Evolutionary conservation across 768 basidiomycete genomes (phyloP).

Genomic region (Agrocybe pediades): DNA sequence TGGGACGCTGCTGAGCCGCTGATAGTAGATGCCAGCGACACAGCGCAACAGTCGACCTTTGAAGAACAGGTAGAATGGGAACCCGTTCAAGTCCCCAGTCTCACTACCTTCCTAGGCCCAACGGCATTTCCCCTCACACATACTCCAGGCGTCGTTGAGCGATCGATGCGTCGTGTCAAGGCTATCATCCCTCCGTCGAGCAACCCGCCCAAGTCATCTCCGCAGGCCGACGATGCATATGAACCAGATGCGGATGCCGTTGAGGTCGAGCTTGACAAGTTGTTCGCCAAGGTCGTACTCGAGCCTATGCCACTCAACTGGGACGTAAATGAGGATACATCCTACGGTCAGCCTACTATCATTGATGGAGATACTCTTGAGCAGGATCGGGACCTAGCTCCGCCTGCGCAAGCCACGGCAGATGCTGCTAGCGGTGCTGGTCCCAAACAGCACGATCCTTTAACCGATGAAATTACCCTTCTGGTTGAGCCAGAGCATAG

Average conservation of each 20-base stretch:
- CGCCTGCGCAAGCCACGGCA: constrained; percentile 36
- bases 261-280: constrained; percentile 37
- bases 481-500: constrained; percentile 50
- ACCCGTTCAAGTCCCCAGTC: constrained; percentile 9
- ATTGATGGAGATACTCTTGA: constrained; percentile 19
- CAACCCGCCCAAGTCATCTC: constrained; percentile 25
- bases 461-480: constrained; percentile 59
- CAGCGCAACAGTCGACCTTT: too few relatives aligned
- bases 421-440: constrained; percentile 23
- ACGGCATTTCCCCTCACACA: constrained; percentile 63
- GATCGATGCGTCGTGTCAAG: constrained; percentile 59
- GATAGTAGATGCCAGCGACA: too few relatives aligned
- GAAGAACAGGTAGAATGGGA: too few relatives aligned
- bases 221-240: constrained; percentile 15
- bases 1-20: too few relatives aligned
- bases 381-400: constrained; percentile 34
- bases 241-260: constrained; percentile 31
- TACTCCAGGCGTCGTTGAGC: constrained; percentile 65
- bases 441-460: constrained; percentile 47
- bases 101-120: constrained; percentile 48
- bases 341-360: constrained; percentile 37
- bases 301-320: constrained; percentile 44
- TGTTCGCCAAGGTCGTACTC: constrained; percentile 38
- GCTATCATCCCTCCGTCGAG: constrained; percentile 40
- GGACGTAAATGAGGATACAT: constrained; percentile 38